These are phyloP conservation scores for Salix arbutifolia DNA, from an alignment of 345 rosid species.

Conservation along the genomic window DNA sequence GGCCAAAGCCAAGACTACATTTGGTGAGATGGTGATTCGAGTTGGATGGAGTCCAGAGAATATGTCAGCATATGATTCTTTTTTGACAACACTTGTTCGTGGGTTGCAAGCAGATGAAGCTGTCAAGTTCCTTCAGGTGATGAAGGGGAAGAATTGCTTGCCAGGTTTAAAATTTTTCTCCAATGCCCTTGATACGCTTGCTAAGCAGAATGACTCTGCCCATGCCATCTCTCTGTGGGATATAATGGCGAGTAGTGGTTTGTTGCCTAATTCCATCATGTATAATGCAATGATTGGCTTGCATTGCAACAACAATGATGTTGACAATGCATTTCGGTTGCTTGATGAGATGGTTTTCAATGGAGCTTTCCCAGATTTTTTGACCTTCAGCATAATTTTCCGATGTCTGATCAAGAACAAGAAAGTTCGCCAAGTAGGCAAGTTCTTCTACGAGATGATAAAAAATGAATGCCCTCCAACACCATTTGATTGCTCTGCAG, in stretches of 20 bases:
- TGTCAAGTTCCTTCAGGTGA: conserved; percentile 37
- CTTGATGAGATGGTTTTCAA: conserved; percentile 50
- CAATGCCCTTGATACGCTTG: conserved; percentile 41
- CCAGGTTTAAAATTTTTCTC: conserved; percentile 52
- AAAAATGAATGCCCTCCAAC: conserved; percentile 52
- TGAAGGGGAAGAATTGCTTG: conserved; percentile 46
- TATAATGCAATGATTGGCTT: conserved; percentile 44
- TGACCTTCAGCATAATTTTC: conserved; percentile 48
- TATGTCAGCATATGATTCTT: conserved; percentile 34
- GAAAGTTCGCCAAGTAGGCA: conserved; percentile 34
- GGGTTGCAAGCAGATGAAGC: conserved; percentile 33
- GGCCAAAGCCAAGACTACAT: conserved; percentile 41
- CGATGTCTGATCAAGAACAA: conserved; percentile 43
- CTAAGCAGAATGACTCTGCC: conserved; percentile 30
- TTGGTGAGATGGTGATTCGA: conserved; percentile 43
- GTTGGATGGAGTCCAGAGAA: conserved; percentile 40
- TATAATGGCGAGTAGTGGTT: conserved; percentile 34
- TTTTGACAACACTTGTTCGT: conserved; percentile 37
- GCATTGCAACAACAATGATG: conserved; percentile 40
- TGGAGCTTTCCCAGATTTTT: conserved; percentile 51
- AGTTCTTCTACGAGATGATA: conserved; percentile 50
- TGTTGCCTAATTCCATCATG: conserved; percentile 46
- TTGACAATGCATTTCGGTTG: conserved; percentile 36
- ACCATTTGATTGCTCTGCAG: conserved; percentile 35
- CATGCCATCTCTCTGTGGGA: conserved; percentile 39